Percentiles rank a stretch among this genome's conserved stretches.
Conservation (phyloP, 2,329 filamentous ascomycete species). For the Fusarium papillatum region DNA sequence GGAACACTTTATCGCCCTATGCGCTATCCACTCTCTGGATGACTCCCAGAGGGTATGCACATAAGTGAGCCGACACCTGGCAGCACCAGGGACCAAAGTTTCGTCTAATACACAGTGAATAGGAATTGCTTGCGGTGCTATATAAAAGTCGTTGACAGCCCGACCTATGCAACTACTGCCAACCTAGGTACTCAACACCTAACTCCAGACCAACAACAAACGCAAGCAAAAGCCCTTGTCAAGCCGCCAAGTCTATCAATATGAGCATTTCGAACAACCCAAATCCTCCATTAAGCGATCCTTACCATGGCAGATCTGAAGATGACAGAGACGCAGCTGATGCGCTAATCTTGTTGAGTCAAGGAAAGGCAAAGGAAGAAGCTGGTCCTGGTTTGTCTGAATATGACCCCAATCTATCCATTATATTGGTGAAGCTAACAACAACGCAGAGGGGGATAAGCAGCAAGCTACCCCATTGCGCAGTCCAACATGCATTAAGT, state of each 20-base stretch:
- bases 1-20: not conserved
- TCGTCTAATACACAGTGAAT: not conserved
- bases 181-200: not conserved
- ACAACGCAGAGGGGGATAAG: not conserved
- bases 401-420: not conserved
- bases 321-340: not conserved
- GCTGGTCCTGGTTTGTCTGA: not conserved
- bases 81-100: not conserved
- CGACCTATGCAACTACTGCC: not conserved
- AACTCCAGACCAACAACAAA: not conserved
- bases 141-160: not conserved
- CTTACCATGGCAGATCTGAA: not conserved
- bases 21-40: not conserved
- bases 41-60: not conserved
- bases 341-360: not conserved
- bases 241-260: not conserved
- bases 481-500: too few species aligned
- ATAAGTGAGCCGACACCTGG: not conserved
- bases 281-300: not conserved
- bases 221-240: rapidly evolving
- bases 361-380: not conserved
- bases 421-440: not conserved
- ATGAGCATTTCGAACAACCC: not conserved
- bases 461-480: not conserved
- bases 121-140: not conserved